Evolutionary conservation across 805 yeast genomes (phyloP).

Genomic region (Myxozyma lipomycoides): DNA sequence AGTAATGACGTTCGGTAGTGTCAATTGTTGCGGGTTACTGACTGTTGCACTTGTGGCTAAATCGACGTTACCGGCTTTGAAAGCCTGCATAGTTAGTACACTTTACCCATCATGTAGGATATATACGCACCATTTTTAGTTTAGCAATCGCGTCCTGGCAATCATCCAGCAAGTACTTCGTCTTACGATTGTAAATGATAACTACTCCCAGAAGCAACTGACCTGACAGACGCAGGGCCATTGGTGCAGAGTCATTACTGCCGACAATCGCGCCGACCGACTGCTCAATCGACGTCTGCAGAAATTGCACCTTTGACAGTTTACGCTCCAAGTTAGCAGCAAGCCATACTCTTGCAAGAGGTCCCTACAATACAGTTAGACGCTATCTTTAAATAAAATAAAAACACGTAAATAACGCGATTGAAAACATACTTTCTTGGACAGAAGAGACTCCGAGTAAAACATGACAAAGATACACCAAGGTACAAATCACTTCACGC

Average conservation of each 20-base stretch:
- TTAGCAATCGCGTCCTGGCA: constrained; percentile 70
- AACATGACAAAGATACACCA: constrained; percentile 39
- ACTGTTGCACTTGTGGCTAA: constrained; percentile 57
- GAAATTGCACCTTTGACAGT: constrained; percentile 64
- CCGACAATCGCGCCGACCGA: constrained; percentile 63
- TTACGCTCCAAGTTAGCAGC: constrained; percentile 85
- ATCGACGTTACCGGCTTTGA: constrained; percentile 43
- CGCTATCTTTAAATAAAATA: too few species aligned
- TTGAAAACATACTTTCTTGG: constrained; percentile 40
- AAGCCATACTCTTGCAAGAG: constrained; percentile 85
- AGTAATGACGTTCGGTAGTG: constrained; percentile 73
- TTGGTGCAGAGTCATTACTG: constrained; percentile 49
- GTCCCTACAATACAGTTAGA: constrained; percentile 67
- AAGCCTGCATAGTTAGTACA: too few species aligned
- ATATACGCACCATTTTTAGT: constrained; percentile 52
- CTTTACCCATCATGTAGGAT: neutral
- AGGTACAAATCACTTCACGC: too few species aligned
- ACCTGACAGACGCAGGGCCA: constrained; percentile 78
- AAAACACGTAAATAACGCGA: neutral
- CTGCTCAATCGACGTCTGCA: constrained; percentile 65
- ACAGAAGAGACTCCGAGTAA: constrained; percentile 50
- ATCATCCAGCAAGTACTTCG: constrained; percentile 77
- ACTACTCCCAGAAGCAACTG: constrained; percentile 84
- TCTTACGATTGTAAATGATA: constrained; percentile 78
- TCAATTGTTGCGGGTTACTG: constrained; percentile 54